Conservation (phyloP, 768 basidiomycete species). For the Termitomyces sp. region DNA sequence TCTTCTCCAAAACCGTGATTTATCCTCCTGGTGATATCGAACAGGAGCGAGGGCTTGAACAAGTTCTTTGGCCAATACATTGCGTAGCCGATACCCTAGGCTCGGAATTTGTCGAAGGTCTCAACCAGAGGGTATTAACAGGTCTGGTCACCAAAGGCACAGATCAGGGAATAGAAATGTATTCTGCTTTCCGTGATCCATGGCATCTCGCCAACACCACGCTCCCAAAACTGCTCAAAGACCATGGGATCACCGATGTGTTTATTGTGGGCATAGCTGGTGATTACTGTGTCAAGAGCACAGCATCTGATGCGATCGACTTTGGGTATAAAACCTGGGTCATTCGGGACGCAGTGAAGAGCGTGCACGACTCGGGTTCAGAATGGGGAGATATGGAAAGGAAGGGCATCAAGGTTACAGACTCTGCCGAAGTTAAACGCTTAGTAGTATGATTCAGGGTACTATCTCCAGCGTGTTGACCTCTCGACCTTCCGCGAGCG, state of each 20-base stretch:
- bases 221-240: conserved; percentile 37
- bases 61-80: conserved; percentile 79
- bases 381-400: conserved; percentile 33
- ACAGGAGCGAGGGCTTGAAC: conserved; percentile 30
- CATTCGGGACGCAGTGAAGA: conserved; percentile 42
- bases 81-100: conserved; percentile 62
- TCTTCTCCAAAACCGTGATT: conserved; percentile 37
- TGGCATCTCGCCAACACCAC: conserved; percentile 43
- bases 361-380: conserved; percentile 26
- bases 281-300: conserved; percentile 70
- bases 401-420: conserved; percentile 28
- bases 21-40: conserved; percentile 33
- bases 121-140: conserved; percentile 38
- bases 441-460: conserved; percentile 5
- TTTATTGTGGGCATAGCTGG: conserved; percentile 68
- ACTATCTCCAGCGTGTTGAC: not conserved
- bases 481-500: not conserved
- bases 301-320: conserved; percentile 49
- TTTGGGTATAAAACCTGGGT: conserved; percentile 48
- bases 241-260: conserved; percentile 47
- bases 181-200: conserved; percentile 72
- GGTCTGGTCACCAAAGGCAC: conserved; percentile 50
- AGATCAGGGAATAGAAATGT: conserved; percentile 62
- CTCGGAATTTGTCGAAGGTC: conserved; percentile 50
- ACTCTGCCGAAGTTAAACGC: conserved; percentile 24